These are phyloP conservation scores for Pythium utonaiense DNA, from an alignment of 352 stramenopile genomes.

Conservation along the genomic window DNA sequence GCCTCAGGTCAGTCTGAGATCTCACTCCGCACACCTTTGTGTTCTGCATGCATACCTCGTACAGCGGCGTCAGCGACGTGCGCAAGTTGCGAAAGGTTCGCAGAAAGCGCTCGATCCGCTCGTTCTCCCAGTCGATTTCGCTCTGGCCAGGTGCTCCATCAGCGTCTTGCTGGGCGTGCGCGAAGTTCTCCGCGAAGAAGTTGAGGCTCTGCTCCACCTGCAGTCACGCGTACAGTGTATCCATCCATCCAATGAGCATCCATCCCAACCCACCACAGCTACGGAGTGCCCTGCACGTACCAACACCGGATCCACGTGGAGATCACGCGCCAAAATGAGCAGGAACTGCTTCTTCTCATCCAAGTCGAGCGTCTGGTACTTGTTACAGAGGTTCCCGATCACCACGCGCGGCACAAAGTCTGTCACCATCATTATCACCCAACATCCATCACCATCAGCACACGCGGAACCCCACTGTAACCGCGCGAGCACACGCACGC, in stretches of 20 bases:
- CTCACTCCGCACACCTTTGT: neutral
- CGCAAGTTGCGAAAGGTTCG: conserved; percentile 64
- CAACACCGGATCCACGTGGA: conserved; percentile 57
- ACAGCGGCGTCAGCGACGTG: conserved; percentile 52
- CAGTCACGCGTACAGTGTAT: no score
- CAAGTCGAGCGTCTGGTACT: conserved; percentile 63
- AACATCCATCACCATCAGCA: conserved; percentile 3
- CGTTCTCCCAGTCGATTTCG: conserved; percentile 62
- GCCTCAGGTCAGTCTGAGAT: neutral
- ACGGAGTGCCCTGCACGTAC: conserved; percentile 21
- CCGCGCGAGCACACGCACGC: conserved; percentile 12
- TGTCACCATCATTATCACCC: conserved; percentile 20
- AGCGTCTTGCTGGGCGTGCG: conserved; percentile 37
- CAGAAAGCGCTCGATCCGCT: conserved; percentile 73
- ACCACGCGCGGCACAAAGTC: conserved; percentile 80
- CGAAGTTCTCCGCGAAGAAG: conserved; percentile 54
- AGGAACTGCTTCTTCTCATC: conserved; percentile 82
- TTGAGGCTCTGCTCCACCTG: conserved; percentile 51
- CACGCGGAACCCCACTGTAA: neutral
- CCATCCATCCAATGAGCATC: no score
- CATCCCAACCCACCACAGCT: neutral
- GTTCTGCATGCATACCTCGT: conserved; percentile 65
- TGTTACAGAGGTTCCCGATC: conserved; percentile 59
- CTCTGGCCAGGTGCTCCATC: conserved; percentile 10
- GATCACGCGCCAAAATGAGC: conserved; percentile 67